These are phyloP conservation scores for Talaromyces thailandensis DNA, from an alignment of 495 filamentous ascomycete species.

Conservation along the genomic window DNA sequence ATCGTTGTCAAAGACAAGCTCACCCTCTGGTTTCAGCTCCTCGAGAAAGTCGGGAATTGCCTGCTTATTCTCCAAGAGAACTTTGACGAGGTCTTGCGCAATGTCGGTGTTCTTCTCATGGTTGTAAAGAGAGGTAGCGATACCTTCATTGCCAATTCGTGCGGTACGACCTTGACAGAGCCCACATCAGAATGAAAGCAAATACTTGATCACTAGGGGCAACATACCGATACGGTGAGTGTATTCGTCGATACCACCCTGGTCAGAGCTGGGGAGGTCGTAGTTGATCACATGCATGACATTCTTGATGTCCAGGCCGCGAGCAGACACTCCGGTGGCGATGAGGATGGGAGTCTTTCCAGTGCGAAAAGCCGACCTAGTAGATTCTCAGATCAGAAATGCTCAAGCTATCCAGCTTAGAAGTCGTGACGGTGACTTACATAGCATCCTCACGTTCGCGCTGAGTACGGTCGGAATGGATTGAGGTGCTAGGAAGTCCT, in stretches of 20 bases:
- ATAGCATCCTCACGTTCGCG: conserved; percentile 88
- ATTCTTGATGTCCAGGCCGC: conserved; percentile 83
- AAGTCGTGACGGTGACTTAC: conserved; percentile 34
- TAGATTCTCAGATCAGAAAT: conserved; percentile 10
- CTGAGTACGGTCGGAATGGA: conserved; percentile 83
- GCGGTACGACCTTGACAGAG: conserved; percentile 72
- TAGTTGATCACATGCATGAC: conserved; percentile 91
- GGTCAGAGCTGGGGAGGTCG: conserved; percentile 57
- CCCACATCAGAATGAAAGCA: neutral
- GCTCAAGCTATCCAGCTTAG: neutral
- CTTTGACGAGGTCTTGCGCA: conserved; percentile 60
- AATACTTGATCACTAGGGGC: neutral
- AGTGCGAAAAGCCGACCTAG: conserved; percentile 66
- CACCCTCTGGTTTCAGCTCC: conserved; percentile 43
- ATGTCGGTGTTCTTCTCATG: conserved; percentile 57
- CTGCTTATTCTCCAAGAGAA: conserved; percentile 71
- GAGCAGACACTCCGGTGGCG: conserved; percentile 74
- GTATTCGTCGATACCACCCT: conserved; percentile 92
- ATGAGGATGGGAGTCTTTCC: conserved; percentile 72
- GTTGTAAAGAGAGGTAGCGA: conserved; percentile 86
- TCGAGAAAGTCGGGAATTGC: conserved; percentile 74
- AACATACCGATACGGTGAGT: conserved; percentile 80
- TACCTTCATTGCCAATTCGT: conserved; percentile 79
- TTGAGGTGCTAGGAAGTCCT: conserved; percentile 71
- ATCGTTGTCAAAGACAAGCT: conserved; percentile 50